These are phyloP conservation scores for Yamadazyma friedrichii DNA, from an alignment of 1,139 yeast genomes.

Conservation along the genomic window DNA sequence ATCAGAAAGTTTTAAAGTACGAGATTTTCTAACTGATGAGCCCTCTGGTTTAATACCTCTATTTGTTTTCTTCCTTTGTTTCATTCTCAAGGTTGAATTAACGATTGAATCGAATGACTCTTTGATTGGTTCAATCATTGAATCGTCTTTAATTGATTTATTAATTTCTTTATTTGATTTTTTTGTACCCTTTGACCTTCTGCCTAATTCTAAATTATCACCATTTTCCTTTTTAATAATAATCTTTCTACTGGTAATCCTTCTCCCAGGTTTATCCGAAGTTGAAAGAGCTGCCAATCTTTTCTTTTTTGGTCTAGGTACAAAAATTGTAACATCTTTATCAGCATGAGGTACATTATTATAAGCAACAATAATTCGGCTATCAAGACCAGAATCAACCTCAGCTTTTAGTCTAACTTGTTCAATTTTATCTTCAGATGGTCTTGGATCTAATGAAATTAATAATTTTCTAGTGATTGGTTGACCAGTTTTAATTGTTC, in stretches of 20 bases:
- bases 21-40: conserved; percentile 13
- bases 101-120: conserved; percentile 2
- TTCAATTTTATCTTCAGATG: conserved; percentile 29
- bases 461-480: conserved; percentile 32
- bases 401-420: conserved; percentile 24
- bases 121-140: no score
- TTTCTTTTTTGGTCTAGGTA: conserved; percentile 7
- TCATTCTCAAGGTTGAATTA: conserved; percentile 1
- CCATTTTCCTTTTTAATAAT: conserved; percentile 5
- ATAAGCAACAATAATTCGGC: conserved; percentile 3
- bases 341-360: conserved; percentile 5
- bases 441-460: conserved; percentile 31
- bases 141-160: conserved; percentile 3
- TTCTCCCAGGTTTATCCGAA: not conserved
- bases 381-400: conserved; percentile 22
- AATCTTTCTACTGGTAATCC: conserved; percentile 3
- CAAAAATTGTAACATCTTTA: conserved; percentile 6
- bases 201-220: not conserved
- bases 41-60: not conserved
- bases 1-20: conserved; percentile 33
- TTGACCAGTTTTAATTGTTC: conserved; percentile 30
- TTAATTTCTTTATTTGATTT: conserved; percentile 6
- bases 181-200: not conserved
- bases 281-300: conserved; percentile 21
- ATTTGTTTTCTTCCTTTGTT: conserved; percentile 1